Evolutionary conservation across 1,284 basidiomycete species (phyloP).

Genomic region (Lentinus polychrous): DNA sequence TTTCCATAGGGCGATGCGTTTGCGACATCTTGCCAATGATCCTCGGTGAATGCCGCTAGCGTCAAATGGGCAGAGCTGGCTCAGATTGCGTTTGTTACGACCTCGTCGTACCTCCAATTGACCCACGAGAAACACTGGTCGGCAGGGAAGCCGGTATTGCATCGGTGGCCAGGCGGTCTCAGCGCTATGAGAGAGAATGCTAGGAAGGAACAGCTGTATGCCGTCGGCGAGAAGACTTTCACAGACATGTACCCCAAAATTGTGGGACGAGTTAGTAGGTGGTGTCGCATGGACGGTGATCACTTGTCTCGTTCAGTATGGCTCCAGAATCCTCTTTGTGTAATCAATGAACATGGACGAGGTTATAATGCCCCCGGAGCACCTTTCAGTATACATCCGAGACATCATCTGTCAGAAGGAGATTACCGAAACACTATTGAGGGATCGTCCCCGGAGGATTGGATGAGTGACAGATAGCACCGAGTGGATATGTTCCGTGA

Average conservation of each 20-base stretch:
- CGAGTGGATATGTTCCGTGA: conserved; percentile 4
- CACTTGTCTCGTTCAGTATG: neutral
- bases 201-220: conserved; percentile 10
- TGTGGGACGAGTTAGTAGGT: too few relatives aligned
- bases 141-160: neutral
- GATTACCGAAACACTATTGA: too few relatives aligned
- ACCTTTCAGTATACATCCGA: too few relatives aligned
- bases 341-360: neutral
- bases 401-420: too few relatives aligned
- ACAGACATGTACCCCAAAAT: too few relatives aligned
- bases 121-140: too few relatives aligned
- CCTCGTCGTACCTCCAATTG: too few relatives aligned
- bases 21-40: conserved; percentile 18
- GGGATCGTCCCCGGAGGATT: neutral
- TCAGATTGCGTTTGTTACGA: too few relatives aligned
- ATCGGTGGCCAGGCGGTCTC: conserved; percentile 11
- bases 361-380: neutral
- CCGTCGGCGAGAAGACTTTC: neutral
- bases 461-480: conserved; percentile 6
- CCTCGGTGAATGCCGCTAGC: conserved; percentile 11
- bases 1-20: conserved; percentile 23
- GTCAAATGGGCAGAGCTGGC: neutral
- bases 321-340: too few relatives aligned
- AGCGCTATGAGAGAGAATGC: conserved; percentile 6
- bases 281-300: too few relatives aligned